A percentile compares a stretch with the other conserved stretches of the same genome.
Evolutionary conservation across 345 rosid genomes (phyloP).

Genomic region (Brassica napus): DNA sequence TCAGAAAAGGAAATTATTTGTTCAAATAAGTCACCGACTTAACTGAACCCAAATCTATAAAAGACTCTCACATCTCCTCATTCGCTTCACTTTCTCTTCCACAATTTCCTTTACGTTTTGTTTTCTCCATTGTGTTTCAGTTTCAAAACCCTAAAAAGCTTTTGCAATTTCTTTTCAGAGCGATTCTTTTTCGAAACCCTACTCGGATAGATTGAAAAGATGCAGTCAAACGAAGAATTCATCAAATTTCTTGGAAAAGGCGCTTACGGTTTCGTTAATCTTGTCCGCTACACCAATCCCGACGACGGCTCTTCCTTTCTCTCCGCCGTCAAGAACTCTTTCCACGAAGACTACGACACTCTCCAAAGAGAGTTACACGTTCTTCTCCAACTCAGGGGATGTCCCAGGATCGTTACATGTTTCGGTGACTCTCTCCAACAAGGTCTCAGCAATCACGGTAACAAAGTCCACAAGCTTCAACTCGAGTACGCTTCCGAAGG

Average conservation of each 20-base stretch:
- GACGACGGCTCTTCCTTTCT: neutral
- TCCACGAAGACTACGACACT: neutral
- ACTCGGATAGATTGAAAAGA: neutral
- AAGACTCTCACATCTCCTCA: neutral
- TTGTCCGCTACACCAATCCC: neutral
- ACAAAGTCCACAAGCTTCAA: neutral
- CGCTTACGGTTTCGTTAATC: neutral
- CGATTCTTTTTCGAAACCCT: neutral
- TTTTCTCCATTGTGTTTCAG: neutral
- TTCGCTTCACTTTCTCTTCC: neutral
- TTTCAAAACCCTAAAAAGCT: neutral
- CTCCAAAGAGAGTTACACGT: neutral
- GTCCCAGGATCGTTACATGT: neutral
- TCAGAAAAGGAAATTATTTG: too few species aligned
- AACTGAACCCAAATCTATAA: neutral
- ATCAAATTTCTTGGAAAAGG: neutral
- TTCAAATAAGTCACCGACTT: neutral
- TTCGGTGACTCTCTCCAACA: neutral
- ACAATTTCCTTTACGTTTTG: neutral
- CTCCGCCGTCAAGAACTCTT: neutral
- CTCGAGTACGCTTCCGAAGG: slow-evolving; percentile 6
- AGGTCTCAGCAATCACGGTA: neutral
- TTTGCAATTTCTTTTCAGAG: neutral
- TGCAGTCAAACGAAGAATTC: neutral
- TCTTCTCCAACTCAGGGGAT: neutral